These are phyloP conservation scores for Curvularia sp. DNA, from an alignment of 2,329 filamentous ascomycete genomes.

Conservation along the genomic window DNA sequence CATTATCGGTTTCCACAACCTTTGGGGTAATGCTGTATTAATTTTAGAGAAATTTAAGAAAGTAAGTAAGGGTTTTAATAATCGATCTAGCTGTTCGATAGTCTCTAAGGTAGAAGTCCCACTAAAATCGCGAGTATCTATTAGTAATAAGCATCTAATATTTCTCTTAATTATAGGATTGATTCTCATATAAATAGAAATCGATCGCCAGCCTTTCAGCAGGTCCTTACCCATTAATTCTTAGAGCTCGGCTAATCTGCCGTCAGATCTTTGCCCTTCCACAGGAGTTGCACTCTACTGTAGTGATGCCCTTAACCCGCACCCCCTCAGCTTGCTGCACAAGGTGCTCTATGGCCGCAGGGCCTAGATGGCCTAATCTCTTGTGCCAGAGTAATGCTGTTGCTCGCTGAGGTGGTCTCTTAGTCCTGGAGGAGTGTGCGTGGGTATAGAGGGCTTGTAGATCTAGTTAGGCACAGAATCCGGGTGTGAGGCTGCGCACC, in stretches of 20 bases:
- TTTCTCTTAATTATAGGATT: background rate
- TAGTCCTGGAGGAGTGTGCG: background rate
- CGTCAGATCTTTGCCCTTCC: background rate
- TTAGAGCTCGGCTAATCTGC: background rate
- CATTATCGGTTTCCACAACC: background rate
- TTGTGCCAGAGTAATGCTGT: background rate
- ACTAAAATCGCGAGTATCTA: background rate
- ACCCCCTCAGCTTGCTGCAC: background rate
- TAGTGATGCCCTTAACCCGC: background rate
- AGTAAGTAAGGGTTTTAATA: background rate
- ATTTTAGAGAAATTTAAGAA: conserved; percentile 1
- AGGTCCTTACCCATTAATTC: background rate
- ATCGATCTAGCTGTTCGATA: background rate
- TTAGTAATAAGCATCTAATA: background rate
- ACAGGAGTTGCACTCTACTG: background rate
- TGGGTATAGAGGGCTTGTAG: background rate
- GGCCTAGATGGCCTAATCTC: background rate
- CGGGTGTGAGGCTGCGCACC: background rate
- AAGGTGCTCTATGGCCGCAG: background rate
- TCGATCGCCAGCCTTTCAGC: background rate
- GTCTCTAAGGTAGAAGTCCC: background rate
- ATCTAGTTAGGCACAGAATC: no score
- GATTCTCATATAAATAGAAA: background rate
- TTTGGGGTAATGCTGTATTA: background rate
- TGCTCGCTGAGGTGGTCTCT: background rate